phyloP scores from a whole-genome alignment of 2,329 filamentous ascomycete genomes.

The Fusarium pininemorale region DNA sequence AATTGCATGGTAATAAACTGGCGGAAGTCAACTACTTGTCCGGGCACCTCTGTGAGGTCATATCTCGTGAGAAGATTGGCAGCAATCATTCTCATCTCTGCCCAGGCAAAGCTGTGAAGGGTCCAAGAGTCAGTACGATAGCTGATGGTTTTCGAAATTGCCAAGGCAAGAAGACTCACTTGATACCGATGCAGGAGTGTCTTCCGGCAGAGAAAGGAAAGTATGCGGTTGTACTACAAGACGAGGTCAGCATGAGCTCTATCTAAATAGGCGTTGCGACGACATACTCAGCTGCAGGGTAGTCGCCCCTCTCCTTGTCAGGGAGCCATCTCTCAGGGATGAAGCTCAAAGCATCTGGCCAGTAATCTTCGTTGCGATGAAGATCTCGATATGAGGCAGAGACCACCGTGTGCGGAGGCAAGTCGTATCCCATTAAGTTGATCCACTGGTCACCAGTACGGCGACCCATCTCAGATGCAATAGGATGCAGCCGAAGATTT shows the following conservation, averaged over 20 bases:
- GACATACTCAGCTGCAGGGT: background rate
- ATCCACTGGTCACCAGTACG: background rate
- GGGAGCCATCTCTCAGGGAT: background rate
- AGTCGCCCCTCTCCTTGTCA: background rate
- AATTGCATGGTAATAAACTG: background rate
- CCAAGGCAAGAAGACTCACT: background rate
- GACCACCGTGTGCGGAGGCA: background rate
- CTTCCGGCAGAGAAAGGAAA: background rate
- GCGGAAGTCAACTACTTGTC: background rate
- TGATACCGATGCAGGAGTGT: background rate
- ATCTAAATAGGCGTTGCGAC: too few species aligned
- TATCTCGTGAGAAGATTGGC: background rate
- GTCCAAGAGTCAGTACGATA: background rate
- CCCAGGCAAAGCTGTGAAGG: background rate
- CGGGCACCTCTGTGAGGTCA: background rate
- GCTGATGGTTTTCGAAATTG: accelerated
- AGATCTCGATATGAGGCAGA: background rate
- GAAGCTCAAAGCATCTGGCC: background rate
- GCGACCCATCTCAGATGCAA: background rate
- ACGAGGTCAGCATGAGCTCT: accelerated
- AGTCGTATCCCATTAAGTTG: background rate
- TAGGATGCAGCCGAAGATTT: background rate
- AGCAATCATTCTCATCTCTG: background rate
- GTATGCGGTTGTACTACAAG: background rate
- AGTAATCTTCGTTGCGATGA: background rate